phyloP scores from a whole-genome alignment of 768 basidiomycete genomes.

The Phaeotremella skinneri region DNA sequence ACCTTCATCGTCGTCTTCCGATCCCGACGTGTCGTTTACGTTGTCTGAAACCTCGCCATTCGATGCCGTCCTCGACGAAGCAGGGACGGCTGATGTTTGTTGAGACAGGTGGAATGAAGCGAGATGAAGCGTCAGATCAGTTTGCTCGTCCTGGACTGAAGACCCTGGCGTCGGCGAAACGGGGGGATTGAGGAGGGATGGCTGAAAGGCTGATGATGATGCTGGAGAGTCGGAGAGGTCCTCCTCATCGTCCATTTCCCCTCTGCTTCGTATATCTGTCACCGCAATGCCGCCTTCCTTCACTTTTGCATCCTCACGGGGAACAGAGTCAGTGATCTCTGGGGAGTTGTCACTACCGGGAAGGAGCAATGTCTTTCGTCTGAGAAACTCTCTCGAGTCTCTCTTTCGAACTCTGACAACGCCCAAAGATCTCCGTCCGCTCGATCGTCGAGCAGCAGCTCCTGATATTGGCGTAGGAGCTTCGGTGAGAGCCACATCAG shows the following conservation, averaged over 20 bases:
- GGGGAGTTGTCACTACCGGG: neutral
- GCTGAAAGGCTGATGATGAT: constrained; percentile 1
- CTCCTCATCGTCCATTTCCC: constrained; percentile 11
- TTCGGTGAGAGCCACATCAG: neutral
- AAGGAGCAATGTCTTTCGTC: constrained; percentile 31
- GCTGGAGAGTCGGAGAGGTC: constrained; percentile 2
- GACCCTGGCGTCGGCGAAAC: constrained; percentile 5
- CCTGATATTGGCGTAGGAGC: neutral
- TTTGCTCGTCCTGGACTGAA: constrained; percentile 2
- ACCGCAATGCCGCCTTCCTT: neutral
- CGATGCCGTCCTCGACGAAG: neutral
- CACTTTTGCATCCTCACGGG: neutral
- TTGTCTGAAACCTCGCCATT: neutral
- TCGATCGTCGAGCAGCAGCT: neutral
- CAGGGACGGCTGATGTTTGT: neutral
- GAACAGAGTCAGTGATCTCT: neutral
- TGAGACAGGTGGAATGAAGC: constrained; percentile 19
- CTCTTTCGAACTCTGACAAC: constrained; percentile 23
- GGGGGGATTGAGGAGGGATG: neutral
- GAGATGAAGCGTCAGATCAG: constrained; percentile 33
- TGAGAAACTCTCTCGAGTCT: constrained; percentile 41
- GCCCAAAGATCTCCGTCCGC: constrained; percentile 1
- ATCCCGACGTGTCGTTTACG: neutral
- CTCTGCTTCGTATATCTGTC: neutral
- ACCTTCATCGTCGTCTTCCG: constrained; percentile 11